These are phyloP conservation scores for Corymbia maculata DNA, from an alignment of 345 rosid genomes.

Conservation along the genomic window DNA sequence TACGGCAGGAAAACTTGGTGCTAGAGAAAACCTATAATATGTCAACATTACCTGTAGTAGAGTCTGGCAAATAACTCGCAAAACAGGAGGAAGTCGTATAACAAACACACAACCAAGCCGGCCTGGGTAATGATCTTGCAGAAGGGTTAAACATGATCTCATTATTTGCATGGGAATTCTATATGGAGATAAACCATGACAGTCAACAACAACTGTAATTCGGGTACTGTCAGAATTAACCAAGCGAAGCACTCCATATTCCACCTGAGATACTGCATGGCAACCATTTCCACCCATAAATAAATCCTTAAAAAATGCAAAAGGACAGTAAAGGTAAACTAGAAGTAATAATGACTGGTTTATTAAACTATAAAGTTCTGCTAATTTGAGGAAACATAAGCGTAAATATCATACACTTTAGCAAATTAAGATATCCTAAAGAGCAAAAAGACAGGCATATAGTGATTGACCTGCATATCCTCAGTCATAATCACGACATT, in stretches of 20 bases:
- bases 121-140: slow-evolving; percentile 89
- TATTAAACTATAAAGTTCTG: not conserved
- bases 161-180: slow-evolving; percentile 87
- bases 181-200: slow-evolving; percentile 79
- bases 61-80: slow-evolving; percentile 80
- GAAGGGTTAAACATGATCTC: slow-evolving; percentile 74
- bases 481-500: not conserved
- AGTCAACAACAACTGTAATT: slow-evolving; percentile 79
- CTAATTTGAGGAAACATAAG: not conserved
- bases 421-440: not conserved
- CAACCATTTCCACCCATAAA: not conserved
- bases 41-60: slow-evolving; percentile 59
- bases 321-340: not conserved
- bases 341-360: not conserved
- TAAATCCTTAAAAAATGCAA: not conserved
- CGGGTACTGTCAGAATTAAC: slow-evolving; percentile 45
- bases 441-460: not conserved
- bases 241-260: slow-evolving; percentile 62
- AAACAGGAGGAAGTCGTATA: slow-evolving; percentile 80
- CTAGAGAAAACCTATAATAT: not conserved
- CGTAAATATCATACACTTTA: not conserved
- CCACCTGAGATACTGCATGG: slow-evolving; percentile 86
- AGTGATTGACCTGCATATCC: not conserved
- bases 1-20: not conserved
- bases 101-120: slow-evolving; percentile 77